Base-by-base conservation (phyloP, 345 rosid species). In the Arabidopsis arenosa region DNA sequence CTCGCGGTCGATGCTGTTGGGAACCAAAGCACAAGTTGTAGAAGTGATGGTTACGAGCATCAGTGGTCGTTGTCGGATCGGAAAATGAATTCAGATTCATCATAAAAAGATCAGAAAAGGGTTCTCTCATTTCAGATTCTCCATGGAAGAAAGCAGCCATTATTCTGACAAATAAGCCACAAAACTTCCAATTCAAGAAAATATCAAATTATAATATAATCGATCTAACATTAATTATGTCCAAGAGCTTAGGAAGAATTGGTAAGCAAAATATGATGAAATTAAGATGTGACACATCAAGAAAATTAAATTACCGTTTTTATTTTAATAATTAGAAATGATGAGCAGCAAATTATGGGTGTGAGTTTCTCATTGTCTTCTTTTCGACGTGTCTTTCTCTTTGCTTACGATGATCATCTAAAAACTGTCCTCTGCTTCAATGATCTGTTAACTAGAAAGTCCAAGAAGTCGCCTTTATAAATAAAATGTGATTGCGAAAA, bases 391-490 rank as follows among this genome's bases (percentile, higher is more conserved):
- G 56, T 51, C 32, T 21, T 21, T 51, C 54, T 49, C 54, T 49
- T 30, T 51, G 23, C 55, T 51, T 51, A 30, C 30, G 32, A 51
- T 51, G 56, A 21, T 51, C 56, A 51, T 48, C 53, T 48, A 14
- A 45, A 35, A 4, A 47, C 21, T 58, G 47, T 63, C 17, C 48
- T 74, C 64, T 74, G 49, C 26, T 65, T 45, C 65, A 65, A 12
- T 44, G 61, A 74, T 74, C 57, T 65, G 78, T 66, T 58, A 74
- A 74, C 72, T 43, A 64, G 65, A 74, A 55, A 64, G 71, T 65
- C 72, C 78, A 74, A 65, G 37, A 48, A 72, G 61, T 72, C 51
- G 21, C 12, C 62, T 49, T 61, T 28, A 26, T 62, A 51, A 28
- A 62, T 51, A 15, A 72, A 17, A 1, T 63, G 23, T 52, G 51